Evolutionary conservation across 352 stramenopile species (phyloP).

Genomic region (Phytophthora tentaculata): DNA sequence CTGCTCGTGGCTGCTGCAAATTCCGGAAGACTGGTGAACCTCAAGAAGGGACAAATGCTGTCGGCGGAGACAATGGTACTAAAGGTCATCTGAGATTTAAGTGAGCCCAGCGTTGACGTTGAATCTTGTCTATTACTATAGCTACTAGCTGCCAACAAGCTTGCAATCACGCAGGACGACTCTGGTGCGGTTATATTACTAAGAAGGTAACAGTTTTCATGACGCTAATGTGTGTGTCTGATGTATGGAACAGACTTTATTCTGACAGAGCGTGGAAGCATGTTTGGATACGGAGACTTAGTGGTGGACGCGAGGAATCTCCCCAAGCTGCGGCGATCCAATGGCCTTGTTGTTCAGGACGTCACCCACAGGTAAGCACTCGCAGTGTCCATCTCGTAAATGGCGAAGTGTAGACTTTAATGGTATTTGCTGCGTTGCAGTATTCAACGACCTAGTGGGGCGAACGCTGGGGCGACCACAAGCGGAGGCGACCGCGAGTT

Average conservation of each 20-base stretch:
- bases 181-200: constrained; percentile 26
- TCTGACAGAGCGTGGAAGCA: constrained; percentile 86
- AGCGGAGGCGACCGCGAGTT: constrained; percentile 81
- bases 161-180: constrained; percentile 64
- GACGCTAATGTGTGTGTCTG: constrained; percentile 1
- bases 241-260: constrained; percentile 57
- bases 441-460: constrained; percentile 71
- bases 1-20: constrained; percentile 79
- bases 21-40: constrained; percentile 81
- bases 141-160: constrained; percentile 79
- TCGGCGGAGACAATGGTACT: constrained; percentile 84
- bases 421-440: constrained; percentile 35
- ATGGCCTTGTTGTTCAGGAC: constrained; percentile 84
- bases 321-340: constrained; percentile 62
- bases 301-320: constrained; percentile 88
- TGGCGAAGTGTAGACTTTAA: too few relatives aligned
- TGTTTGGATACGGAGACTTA: constrained; percentile 90
- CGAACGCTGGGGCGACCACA: constrained; percentile 44
- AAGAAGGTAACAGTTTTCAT: neutral
- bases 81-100: too few relatives aligned
- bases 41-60: constrained; percentile 92
- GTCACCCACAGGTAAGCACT: constrained; percentile 70
- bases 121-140: constrained; percentile 29
- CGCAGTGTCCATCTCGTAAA: neutral
- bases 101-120: neutral